phyloP scores from a whole-genome alignment of 2,329 filamentous ascomycete genomes.

The Sodiomyces alkalinus region DNA sequence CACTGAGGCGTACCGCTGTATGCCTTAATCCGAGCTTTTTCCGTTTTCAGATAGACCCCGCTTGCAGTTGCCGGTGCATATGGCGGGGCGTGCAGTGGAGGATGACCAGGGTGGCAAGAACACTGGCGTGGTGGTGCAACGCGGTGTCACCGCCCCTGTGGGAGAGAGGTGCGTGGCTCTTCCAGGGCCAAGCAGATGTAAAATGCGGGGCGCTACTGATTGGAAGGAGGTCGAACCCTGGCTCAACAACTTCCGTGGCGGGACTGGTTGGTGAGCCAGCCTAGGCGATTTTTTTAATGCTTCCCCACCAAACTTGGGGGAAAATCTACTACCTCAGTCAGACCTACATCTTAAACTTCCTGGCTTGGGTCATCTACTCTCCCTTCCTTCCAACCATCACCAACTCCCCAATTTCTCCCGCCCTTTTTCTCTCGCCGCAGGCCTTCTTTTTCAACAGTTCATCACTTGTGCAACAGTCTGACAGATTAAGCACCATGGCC shows the following conservation, averaged over 20 bases:
- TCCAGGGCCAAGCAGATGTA: no score
- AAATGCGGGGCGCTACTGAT: conserved; percentile 1
- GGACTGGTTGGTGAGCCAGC: conserved; percentile 4
- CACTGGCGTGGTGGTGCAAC: no score
- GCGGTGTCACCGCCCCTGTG: no score
- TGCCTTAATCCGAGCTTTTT: no score
- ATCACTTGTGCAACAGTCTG: conserved; percentile 8
- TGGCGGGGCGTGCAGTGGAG: no score
- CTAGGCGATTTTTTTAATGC: conserved; percentile 6
- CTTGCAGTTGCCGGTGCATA: no score
- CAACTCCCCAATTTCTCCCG: conserved; percentile 1
- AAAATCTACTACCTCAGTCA: conserved; percentile 5
- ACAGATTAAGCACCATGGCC: conserved; percentile 32
- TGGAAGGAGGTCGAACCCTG: no score
- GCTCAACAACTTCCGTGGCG: conserved; percentile 4
- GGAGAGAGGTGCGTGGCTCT: no score
- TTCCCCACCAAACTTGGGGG: conserved; percentile 7
- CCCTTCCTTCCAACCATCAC: no score
- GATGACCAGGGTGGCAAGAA: no score
- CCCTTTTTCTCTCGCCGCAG: conserved; percentile 1
- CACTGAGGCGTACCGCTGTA: no score
- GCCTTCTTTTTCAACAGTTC: conserved; percentile 6
- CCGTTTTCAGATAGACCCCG: no score
- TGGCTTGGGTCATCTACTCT: not conserved
- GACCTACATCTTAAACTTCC: not conserved